Conservation (phyloP, 192 early-diverging fungal species). For the Backusella westeae region DNA sequence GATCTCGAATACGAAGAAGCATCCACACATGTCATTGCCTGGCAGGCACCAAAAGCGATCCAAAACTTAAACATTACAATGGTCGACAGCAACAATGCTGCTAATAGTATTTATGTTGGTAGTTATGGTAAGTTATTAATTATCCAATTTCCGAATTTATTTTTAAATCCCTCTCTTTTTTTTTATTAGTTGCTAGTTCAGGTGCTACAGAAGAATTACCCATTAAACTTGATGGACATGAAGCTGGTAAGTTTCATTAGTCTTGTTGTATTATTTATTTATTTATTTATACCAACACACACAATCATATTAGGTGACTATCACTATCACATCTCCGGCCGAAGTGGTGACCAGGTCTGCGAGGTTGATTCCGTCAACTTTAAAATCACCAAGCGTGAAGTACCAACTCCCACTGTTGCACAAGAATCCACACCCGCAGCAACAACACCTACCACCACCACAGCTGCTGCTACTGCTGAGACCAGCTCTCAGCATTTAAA, state of each 20-base stretch:
- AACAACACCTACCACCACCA: neutral
- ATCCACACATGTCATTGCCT: conserved; percentile 2
- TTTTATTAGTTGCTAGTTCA: neutral
- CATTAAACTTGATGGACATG: neutral
- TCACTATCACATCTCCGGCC: conserved; percentile 14
- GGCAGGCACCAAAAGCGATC: neutral
- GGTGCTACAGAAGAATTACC: conserved; percentile 5
- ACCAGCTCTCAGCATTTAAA: neutral
- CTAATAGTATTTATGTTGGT: conserved; percentile 1
- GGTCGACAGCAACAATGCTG: conserved; percentile 4
- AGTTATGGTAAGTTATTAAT: conserved; percentile 9
- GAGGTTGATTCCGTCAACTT: conserved; percentile 17
- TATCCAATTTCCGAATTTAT: conserved; percentile 4
- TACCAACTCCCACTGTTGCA: neutral
- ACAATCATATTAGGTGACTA: conserved; percentile 1
- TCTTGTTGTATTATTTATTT: neutral
- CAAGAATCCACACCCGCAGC: neutral
- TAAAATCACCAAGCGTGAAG: conserved; percentile 11
- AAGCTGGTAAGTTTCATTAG: neutral
- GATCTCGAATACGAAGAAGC: neutral
- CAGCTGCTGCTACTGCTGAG: neutral
- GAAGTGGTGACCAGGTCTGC: neutral
- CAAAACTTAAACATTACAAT: conserved; percentile 14
- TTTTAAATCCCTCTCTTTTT: neutral
- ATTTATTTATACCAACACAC: neutral